Evolutionary conservation across 805 yeast species (phyloP), one percentile per base, ranked within the genome.

Genomic region (Yarrowia keelungensis): DNA sequence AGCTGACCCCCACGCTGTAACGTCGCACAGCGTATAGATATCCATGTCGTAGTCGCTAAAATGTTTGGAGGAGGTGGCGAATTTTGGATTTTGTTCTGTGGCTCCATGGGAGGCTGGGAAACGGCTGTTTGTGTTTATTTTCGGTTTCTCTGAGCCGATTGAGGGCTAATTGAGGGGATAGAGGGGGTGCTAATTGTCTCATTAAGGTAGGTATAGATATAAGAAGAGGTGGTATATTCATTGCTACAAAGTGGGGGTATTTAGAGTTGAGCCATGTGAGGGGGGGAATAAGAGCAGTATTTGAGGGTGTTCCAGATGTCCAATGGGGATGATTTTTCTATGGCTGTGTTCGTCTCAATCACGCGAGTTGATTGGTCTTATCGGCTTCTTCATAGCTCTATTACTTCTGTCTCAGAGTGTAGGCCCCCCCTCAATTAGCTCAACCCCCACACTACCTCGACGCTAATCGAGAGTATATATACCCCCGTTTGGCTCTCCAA

Each of bases 381-480:
- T 47, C 19, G 3, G 1, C 19, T 10, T 16, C 9, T 8, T 16
- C 12, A 16, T 8, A 51, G 3, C 43, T 10, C 58, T 32, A 15
- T 32, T 38, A 10, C 7, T 3, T 2, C 42, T 5, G 32, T 26
- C 19, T 19, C 19, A 19, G 19, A 19, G 19, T 19, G 19, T 26
- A 26, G n/a, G n/a, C n/a, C n/a, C n/a, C n/a, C n/a, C n/a, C n/a
- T n/a, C n/a, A n/a, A n/a, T n/a, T n/a, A n/a, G n/a, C 58, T 51
- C 58, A 16, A 36, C 58, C 58, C 58, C 42, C 58, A 51, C 58
- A 19, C 58, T 51, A 51, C 39, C 12, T 4, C 19, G 32, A n/a
- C 53, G 53, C 53, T 49, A 49, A 49, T 8, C 12, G 14, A 26
- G 38, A 49, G 39, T 51, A 51, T 51, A 51, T 51, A 51, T 51